Evolutionary conservation across 768 basidiomycete genomes (phyloP).

Genomic region (Chalciporus piperatus): DNA sequence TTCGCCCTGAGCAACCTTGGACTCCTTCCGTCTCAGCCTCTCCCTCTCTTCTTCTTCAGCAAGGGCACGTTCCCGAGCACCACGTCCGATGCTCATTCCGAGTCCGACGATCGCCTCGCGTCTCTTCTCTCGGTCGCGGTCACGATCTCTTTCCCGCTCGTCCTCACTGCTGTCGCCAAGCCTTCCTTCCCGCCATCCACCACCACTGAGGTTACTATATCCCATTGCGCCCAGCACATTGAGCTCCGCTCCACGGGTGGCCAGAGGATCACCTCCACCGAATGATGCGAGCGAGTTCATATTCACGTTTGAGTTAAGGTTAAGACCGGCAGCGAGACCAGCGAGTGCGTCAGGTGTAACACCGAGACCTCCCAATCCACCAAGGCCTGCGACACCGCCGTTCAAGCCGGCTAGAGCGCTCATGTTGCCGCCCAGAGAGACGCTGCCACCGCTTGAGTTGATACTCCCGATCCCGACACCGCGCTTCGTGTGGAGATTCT

Average conservation of each 20-base stretch:
- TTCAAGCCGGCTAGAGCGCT: slow-evolving; percentile 23
- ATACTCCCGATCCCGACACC: slow-evolving; percentile 68
- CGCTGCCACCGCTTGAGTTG: slow-evolving; percentile 25
- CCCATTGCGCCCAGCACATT: slow-evolving; percentile 48
- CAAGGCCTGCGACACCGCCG: slow-evolving; percentile 28
- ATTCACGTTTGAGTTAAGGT: slow-evolving; percentile 27
- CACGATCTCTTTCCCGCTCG: slow-evolving; percentile 47
- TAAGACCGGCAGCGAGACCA: slow-evolving; percentile 29
- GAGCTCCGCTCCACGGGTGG: slow-evolving; percentile 46
- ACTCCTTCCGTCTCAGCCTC: slow-evolving; percentile 53
- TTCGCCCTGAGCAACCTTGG: slow-evolving; percentile 38
- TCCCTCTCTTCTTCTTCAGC: slow-evolving; percentile 57
- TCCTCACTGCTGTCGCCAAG: slow-evolving; percentile 33
- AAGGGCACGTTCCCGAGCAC: slow-evolving; percentile 59
- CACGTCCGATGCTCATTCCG: slow-evolving; percentile 38
- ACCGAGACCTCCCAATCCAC: slow-evolving; percentile 22
- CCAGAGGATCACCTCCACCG: slow-evolving; percentile 28
- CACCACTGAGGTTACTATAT: slow-evolving; percentile 29
- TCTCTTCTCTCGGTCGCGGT: slow-evolving; percentile 39
- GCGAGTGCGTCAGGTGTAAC: slow-evolving; percentile 29
- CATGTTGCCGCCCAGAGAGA: slow-evolving; percentile 27
- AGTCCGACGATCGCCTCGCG: slow-evolving; percentile 42
- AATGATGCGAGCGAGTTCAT: slow-evolving; percentile 27
- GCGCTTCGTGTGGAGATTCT: slow-evolving; percentile 95
- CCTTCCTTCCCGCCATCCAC: slow-evolving; percentile 36